phyloP scores from a whole-genome alignment of 1,284 basidiomycete species.

The Ceratobasidium papillatum region DNA sequence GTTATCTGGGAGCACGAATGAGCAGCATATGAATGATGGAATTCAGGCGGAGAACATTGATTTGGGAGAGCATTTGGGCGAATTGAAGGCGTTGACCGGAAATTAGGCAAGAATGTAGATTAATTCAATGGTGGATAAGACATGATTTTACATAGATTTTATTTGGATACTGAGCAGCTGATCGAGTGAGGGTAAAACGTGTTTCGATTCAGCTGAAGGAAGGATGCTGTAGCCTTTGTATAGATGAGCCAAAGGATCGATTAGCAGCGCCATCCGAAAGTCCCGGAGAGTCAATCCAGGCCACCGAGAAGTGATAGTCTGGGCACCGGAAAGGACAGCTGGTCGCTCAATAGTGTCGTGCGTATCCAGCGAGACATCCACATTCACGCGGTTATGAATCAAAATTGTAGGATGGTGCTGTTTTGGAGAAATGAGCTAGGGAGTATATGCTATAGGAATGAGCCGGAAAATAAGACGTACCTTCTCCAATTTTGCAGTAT shows the following conservation, averaged over 20 bases:
- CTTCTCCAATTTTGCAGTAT: slow-evolving; percentile 50
- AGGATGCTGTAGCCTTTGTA: background rate
- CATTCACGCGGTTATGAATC: slow-evolving; percentile 53
- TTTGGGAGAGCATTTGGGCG: slow-evolving; percentile 50
- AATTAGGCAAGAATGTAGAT: background rate
- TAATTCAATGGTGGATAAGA: background rate
- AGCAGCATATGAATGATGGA: slow-evolving; percentile 70
- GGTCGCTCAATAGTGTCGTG: slow-evolving; percentile 27
- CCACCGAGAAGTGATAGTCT: slow-evolving; percentile 41
- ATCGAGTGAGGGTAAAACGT: background rate
- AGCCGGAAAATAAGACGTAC: slow-evolving; percentile 47
- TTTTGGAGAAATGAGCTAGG: background rate
- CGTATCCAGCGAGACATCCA: slow-evolving; percentile 48
- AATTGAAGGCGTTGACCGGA: slow-evolving; percentile 23
- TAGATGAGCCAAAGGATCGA: slow-evolving; percentile 47
- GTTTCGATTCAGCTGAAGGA: background rate
- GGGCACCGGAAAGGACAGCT: slow-evolving; percentile 34
- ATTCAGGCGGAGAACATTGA: slow-evolving; percentile 59
- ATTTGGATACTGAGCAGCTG: background rate
- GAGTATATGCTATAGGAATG: slow-evolving; percentile 6
- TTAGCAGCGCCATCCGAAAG: slow-evolving; percentile 58
- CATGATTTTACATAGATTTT: slow-evolving; percentile 2
- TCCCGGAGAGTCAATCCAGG: slow-evolving; percentile 64
- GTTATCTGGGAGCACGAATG: slow-evolving; percentile 69
- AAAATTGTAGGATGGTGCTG: slow-evolving; percentile 50